Base-by-base conservation (phyloP, 306 rosid genomes). In the Medicago ruthenica region DNA sequence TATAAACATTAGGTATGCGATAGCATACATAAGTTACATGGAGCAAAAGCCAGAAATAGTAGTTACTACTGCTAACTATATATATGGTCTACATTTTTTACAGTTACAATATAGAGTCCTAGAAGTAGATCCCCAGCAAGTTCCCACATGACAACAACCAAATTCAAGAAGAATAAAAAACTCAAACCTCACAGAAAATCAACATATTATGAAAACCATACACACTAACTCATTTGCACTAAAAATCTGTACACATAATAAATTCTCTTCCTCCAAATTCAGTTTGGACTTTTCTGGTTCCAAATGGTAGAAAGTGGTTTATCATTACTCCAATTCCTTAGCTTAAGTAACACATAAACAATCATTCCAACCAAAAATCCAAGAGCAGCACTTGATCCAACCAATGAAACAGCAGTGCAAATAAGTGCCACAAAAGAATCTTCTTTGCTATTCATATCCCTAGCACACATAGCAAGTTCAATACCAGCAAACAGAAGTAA, bases 331-430 rank as follows among this genome's bases (percentile, higher is more conserved):
- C 79, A 73, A 66, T 36, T 66, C 55, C 83, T 80, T 6, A 80
- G 9, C 63, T 15, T 73, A 66, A 80, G 83, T n/a, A 80, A 13
- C 14, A 45, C 63, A 57, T 27, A 73, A 34, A 73, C 39, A 65
- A 80, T 36, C 79, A 73, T 73, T 15, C 83, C 83, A 73, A 14
- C 14, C 15, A 80, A 66, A 73, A 80, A 80, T 0, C 83, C 83
- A 65, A 80, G 83, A 9, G 83, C 83, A 9, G 83, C 83, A 73
- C 83, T 80, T 55, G 83, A 80, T 0, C 83, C 83, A 21, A 80
- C 79, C 47, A 80, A 21, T 3, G 83, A 80, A 66, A 80, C 83
- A 18, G 83, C 70, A 55, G 83, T 73, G 11, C 68, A 53, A 54
- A 79, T 42, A 65, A 79, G 79, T 57, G 39, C 50, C 8, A 79